These are phyloP conservation scores for Malassezia obtusa DNA, from an alignment of 1,284 basidiomycete species.

Conservation along the genomic window DNA sequence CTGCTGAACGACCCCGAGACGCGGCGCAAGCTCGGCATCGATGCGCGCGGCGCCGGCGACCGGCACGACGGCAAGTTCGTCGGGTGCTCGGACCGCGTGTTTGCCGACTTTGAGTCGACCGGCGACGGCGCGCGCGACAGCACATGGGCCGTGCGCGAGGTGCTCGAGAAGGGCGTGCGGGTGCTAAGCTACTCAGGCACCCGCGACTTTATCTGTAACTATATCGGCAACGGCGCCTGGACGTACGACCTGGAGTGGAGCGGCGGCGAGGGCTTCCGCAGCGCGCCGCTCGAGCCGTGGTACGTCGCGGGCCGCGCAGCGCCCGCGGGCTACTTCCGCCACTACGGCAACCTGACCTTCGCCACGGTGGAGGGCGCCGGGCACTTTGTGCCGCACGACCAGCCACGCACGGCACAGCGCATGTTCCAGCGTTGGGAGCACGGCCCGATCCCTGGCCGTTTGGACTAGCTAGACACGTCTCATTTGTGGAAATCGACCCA, in stretches of 20 bases:
- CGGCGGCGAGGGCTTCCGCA: slow-evolving; percentile 25
- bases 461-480: not conserved
- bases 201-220: slow-evolving; percentile 46
- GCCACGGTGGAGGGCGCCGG: slow-evolving; percentile 33
- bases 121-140: slow-evolving; percentile 40
- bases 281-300: slow-evolving; percentile 27
- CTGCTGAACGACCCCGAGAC: slow-evolving; percentile 36
- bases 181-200: slow-evolving; percentile 37
- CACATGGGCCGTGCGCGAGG: slow-evolving; percentile 34
- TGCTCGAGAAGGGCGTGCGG: slow-evolving; percentile 27
- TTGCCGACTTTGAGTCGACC: slow-evolving; percentile 33
- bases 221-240: slow-evolving; percentile 36
- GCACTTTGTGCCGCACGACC: slow-evolving; percentile 45
- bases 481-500: not conserved
- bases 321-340: slow-evolving; percentile 29
- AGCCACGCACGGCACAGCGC: slow-evolving; percentile 26
- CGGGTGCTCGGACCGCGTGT: slow-evolving; percentile 42
- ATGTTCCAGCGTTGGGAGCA: slow-evolving; percentile 44
- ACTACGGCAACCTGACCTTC: slow-evolving; percentile 28
- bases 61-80: slow-evolving; percentile 38
- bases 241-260: slow-evolving; percentile 32
- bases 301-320: slow-evolving; percentile 9
- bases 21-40: slow-evolving; percentile 31
- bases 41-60: slow-evolving; percentile 33
- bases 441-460: not conserved